Evolutionary conservation across 495 filamentous ascomycete genomes (phyloP), one percentile per base, ranked within the genome.

Genomic region (Trichoderma parareesei): DNA sequence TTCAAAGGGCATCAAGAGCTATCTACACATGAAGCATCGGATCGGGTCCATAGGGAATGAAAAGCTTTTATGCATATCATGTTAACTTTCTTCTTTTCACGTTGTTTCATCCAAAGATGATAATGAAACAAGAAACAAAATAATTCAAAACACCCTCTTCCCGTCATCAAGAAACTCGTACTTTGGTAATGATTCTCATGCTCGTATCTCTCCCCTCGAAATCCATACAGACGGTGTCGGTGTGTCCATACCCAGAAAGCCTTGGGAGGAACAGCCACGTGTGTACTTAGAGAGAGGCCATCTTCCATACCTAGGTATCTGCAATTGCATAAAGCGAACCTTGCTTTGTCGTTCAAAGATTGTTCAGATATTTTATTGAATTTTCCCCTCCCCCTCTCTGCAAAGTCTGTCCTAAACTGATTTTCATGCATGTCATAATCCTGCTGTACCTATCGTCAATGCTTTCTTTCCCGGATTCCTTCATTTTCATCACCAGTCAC

Each of bases 11-110:
- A 60, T 59, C 8, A 65, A 59, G 63, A 60, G 49, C 49, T 43
- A 27, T 46, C 27, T 46, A 37, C 44, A 46, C 38, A 59, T 18
- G 41, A 53, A 38, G 63, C 63, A 65, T 65, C 38, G 49, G 63
- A 60, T 43, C 14, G 48, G 63, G 40, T 60, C 14, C 63, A 55
- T 65, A 65, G 63, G 63, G 49, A 65, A 38, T 64, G 43, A 64
- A 63, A 65, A 65, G n/a, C 18, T 63, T 55, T 61, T 55, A 65
- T 66, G 66, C 65, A 44, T 27, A 62, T 62, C 63, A 60, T 35
- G 67, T 61, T 62, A 64, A 66, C 57, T 60, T 33, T 62, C 49
- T 61, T 63, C 53, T 33, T 62, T 60, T 61, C 55, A 62, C 27
- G 62, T 57, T 57, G 20, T 33, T 57, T 57, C 27, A 33, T 18